phyloP scores from a whole-genome alignment of 257 asterid species.

The Linderniella brevidens region DNA sequence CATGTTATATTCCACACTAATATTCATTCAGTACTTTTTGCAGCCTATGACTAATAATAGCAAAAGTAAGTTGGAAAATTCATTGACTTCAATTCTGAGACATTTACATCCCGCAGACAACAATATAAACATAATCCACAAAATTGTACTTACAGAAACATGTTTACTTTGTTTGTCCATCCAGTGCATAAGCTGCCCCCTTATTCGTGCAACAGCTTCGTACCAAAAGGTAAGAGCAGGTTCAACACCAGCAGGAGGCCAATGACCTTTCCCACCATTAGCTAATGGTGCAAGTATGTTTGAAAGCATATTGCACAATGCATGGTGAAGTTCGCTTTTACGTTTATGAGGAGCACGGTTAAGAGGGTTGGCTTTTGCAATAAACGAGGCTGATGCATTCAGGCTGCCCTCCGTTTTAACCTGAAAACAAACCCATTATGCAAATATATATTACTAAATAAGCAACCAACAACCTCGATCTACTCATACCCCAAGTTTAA shows the following conservation, averaged over 20 bases:
- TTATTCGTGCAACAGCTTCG: constrained; percentile 94
- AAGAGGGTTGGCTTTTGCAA: constrained; percentile 94
- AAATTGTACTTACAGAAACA: constrained; percentile 56
- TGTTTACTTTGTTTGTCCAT: constrained; percentile 99
- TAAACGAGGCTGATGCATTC: constrained; percentile 97
- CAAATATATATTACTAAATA: constrained; percentile 13
- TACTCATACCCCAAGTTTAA: constrained; percentile 86
- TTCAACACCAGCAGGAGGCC: constrained; percentile 96
- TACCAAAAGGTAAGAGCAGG: constrained; percentile 96
- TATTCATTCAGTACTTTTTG: not conserved
- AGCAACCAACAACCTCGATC: constrained; percentile 14
- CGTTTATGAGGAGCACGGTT: constrained; percentile 94
- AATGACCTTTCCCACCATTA: constrained; percentile 89
- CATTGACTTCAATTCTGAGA: constrained; percentile 3
- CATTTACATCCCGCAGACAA: constrained; percentile 7
- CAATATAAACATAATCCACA: constrained; percentile 5
- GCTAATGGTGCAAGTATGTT: constrained; percentile 92
- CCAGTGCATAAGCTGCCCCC: constrained; percentile 85
- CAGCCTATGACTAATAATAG: constrained; percentile 11
- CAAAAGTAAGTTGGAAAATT: constrained; percentile 4
- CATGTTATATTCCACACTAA: no score
- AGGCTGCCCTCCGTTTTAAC: constrained; percentile 92
- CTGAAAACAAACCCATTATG: constrained; percentile 36
- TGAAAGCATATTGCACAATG: constrained; percentile 98
- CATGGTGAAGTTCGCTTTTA: constrained; percentile 96